Base-by-base conservation (phyloP, 257 asterid genomes). In the Primulina eburnea region DNA sequence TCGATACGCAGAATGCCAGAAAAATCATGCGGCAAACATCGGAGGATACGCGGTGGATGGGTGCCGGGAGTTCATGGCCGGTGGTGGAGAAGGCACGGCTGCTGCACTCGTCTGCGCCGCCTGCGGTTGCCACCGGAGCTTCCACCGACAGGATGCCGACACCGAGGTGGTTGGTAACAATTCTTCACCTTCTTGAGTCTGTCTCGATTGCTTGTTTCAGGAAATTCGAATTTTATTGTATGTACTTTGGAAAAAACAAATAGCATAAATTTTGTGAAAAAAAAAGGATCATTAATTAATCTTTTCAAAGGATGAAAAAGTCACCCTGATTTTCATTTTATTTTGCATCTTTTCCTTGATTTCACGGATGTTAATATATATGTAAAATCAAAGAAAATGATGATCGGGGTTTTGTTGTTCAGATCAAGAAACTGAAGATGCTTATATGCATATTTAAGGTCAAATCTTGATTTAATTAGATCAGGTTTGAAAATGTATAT, bases 1-100 rank as follows among this genome's bases (percentile, higher is more conserved):
- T 17, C 29, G 92, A 53, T 86, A 84, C 70, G 86, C 71, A 4
- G 92, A 86, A 58, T 86, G 92, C 67, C 92, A 84, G 78, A 82
- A 75, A 70, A 86, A 86, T 37, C 91, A 86, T 56, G 91, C 91
- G 60, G 89, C 87, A 5, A 83, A 78, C 66, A 81, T 83, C 34
- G 91, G 91, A 4, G 91, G 91, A 2, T 74, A 81, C 65, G 91
- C 87, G 0, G 92, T 86, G 3, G 92, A 86, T 17, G 92, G 92
- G 0, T 86, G 92, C 80, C 83, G 92, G 68, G 92, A 86, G 67
- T 86, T 86, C 81, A 84, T 86, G 89, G 84, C 92, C 50, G 80
- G 89, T 11, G 87, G 92, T 2, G 79, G 53, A 0, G 89, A 84
- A 34, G 92, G 89, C 26, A 78, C 84, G 0, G 71, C 73, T 4